Conservation (phyloP, 805 yeast genomes). For the Diddensiella transvaalensis region DNA sequence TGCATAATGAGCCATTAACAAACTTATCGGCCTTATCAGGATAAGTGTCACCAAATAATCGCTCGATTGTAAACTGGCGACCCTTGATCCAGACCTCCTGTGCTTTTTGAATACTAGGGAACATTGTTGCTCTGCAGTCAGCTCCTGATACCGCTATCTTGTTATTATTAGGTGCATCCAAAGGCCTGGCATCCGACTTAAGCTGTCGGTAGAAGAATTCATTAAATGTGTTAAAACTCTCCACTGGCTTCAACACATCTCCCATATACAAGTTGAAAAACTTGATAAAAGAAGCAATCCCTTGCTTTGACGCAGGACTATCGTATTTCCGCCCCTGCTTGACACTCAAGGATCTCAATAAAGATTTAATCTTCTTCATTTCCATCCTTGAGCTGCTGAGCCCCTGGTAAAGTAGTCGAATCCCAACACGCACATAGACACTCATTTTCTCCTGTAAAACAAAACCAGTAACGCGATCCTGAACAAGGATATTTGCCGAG, state of each 20-base stretch:
- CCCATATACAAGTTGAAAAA: conserved; percentile 76
- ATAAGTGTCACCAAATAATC: conserved; percentile 48
- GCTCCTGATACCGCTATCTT: conserved; percentile 71
- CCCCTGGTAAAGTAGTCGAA: conserved; percentile 76
- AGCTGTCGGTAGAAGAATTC: conserved; percentile 83
- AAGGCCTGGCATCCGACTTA: conserved; percentile 64
- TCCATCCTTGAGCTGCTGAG: conserved; percentile 51
- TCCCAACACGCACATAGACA: conserved; percentile 82
- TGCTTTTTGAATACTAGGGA: conserved; percentile 55
- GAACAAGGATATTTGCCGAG: conserved; percentile 91
- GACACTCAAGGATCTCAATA: conserved; percentile 62
- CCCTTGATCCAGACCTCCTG: conserved; percentile 89
- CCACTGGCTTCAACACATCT: conserved; percentile 57
- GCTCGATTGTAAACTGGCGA: conserved; percentile 60
- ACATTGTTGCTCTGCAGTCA: conserved; percentile 79
- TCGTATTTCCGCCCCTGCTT: conserved; percentile 88
- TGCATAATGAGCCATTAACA: conserved; percentile 60
- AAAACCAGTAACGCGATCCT: conserved; percentile 84
- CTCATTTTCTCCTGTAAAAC: conserved; percentile 93
- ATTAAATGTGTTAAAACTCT: conserved; percentile 66
- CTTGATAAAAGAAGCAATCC: conserved; percentile 71
- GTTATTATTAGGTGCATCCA: conserved; percentile 54
- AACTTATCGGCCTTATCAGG: conserved; percentile 38
- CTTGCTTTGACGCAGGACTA: conserved; percentile 56
- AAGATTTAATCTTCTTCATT: conserved; percentile 50